Percentiles rank a stretch among this genome's conserved stretches.
phyloP scores from a whole-genome alignment of 257 asterid species.

The Solanum paucissectum region DNA sequence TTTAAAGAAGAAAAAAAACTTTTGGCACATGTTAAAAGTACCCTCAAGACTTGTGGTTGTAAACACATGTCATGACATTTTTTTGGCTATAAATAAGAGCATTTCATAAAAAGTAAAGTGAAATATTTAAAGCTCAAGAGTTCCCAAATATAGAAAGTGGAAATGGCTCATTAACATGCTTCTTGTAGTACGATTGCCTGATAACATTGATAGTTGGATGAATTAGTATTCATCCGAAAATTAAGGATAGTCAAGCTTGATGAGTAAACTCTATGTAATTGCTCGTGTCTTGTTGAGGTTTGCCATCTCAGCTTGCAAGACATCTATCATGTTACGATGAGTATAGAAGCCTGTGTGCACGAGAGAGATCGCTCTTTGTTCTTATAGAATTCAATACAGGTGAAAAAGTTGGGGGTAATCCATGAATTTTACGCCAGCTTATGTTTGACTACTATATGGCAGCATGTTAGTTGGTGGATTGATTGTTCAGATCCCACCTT shows the following conservation, averaged over 20 bases:
- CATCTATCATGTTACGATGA: not conserved
- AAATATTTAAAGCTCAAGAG: not conserved
- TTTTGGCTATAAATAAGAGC: not conserved
- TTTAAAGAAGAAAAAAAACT: not conserved
- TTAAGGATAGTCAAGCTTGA: not conserved
- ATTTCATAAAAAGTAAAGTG: not conserved
- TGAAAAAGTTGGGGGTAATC: not conserved
- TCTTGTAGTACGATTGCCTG: not conserved
- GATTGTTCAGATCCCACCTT: not conserved
- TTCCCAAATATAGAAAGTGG: not conserved
- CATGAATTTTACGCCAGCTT: not conserved
- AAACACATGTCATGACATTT: not conserved
- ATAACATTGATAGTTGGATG: not conserved
- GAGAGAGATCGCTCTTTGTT: not conserved
- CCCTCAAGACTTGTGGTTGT: not conserved
- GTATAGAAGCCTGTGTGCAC: not conserved
- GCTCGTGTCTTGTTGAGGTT: not conserved
- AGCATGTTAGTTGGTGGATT: not conserved
- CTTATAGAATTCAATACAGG: not conserved
- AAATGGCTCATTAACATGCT: not conserved
- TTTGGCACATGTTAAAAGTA: not conserved
- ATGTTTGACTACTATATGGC: not conserved
- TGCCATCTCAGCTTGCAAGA: not conserved
- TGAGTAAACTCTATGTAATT: not conserved
- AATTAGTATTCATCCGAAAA: not conserved